Percentiles rank a stretch among this genome's conserved stretches.
phyloP scores from a whole-genome alignment of 1,284 basidiomycete species.

The Tylopilus sp. region DNA sequence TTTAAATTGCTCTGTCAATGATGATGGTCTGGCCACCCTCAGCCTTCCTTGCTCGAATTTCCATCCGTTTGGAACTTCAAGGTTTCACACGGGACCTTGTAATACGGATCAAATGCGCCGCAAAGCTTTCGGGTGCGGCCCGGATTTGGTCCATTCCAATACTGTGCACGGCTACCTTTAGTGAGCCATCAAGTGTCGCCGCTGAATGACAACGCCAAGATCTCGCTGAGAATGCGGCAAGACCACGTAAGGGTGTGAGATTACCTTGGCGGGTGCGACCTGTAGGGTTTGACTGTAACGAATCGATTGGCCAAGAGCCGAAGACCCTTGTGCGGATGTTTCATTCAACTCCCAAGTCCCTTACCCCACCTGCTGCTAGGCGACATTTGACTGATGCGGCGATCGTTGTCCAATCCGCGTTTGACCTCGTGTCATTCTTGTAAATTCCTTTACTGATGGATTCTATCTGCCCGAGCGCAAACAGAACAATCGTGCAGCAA shows the following conservation, averaged over 20 bases:
- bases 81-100: constrained; percentile 3
- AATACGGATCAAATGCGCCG: constrained; percentile 15
- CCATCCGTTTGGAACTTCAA: constrained; percentile 3
- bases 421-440: constrained; percentile 23
- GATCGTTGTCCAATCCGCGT: constrained; percentile 17
- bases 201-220: constrained; percentile 1
- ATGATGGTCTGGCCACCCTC: constrained; percentile 1
- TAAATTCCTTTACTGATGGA: constrained; percentile 16
- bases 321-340: constrained; percentile 17
- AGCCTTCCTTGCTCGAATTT: constrained; percentile 4
- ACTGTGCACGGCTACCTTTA: constrained; percentile 19
- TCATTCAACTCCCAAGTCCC: background rate
- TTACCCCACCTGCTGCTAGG: constrained; percentile 17
- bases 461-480: constrained; percentile 10
- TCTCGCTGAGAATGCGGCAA: constrained; percentile 2
- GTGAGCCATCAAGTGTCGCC: constrained; percentile 6
- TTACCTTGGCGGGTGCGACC: background rate
- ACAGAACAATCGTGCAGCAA: constrained; percentile 1
- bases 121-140: constrained; percentile 9
- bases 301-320: constrained; percentile 15
- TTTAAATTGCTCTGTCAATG: constrained; percentile 6
- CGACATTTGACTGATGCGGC: constrained; percentile 19
- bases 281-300: constrained; percentile 15
- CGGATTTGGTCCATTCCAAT: constrained; percentile 4
- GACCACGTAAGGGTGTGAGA: constrained; percentile 8